A percentile compares a stretch with the other conserved stretches of the same genome.
Conservation (phyloP, 2,329 filamentous ascomycete genomes). For the Laburnicola sp. region DNA sequence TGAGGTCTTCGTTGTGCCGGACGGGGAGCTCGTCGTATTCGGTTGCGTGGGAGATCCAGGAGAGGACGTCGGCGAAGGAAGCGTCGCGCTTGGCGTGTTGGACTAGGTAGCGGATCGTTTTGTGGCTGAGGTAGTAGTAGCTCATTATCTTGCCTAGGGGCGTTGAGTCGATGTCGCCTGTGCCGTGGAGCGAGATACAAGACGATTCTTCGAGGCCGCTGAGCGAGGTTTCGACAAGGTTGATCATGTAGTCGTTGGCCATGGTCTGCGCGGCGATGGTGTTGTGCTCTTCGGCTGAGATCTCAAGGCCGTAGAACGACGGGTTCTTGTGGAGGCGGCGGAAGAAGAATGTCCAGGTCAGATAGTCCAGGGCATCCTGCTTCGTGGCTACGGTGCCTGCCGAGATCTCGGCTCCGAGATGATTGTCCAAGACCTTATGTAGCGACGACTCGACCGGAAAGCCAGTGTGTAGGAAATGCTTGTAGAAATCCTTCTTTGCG, state of each 20-base stretch:
- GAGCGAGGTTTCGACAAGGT: slow-evolving; percentile 86
- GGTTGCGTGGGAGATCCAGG: slow-evolving; percentile 90
- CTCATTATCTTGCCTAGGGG: slow-evolving; percentile 98
- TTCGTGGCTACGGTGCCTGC: slow-evolving; percentile 91
- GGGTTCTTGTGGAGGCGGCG: slow-evolving; percentile 95
- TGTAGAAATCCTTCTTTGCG: slow-evolving; percentile 98
- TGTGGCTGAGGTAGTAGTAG: slow-evolving; percentile 95
- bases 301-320: slow-evolving; percentile 94
- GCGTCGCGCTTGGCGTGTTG: slow-evolving; percentile 74
- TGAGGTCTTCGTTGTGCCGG: slow-evolving; percentile 95
- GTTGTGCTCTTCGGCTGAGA: slow-evolving; percentile 89
- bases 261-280: slow-evolving; percentile 80
- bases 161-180: slow-evolving; percentile 87
- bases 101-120: slow-evolving; percentile 85
- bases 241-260: slow-evolving; percentile 93
- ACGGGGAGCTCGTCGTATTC: slow-evolving; percentile 98
- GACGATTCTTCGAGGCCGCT: slow-evolving; percentile 79
- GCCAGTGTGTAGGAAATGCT: slow-evolving; percentile 96
- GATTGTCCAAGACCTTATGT: slow-evolving; percentile 95
- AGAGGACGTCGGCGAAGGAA: slow-evolving; percentile 77
- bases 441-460: slow-evolving; percentile 97
- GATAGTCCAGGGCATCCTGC: slow-evolving; percentile 94
- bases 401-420: slow-evolving; percentile 91
- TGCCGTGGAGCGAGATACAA: slow-evolving; percentile 80
- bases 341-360: slow-evolving; percentile 99